phyloP scores from a whole-genome alignment of 208 protist species.

The Crithidia acanthocephali region DNA sequence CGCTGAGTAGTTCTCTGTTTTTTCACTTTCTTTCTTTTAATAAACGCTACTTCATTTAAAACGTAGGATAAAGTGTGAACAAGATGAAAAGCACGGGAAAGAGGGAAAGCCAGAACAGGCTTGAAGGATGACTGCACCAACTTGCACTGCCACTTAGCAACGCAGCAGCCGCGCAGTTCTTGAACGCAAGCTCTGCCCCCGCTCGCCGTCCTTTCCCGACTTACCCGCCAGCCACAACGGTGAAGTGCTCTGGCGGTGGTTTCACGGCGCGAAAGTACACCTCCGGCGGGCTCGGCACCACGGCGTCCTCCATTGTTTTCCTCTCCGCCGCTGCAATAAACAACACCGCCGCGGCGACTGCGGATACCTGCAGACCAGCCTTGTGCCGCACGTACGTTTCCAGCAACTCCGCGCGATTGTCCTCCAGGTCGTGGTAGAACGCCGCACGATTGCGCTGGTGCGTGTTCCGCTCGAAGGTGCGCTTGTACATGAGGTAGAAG shows the following conservation, averaged over 20 bases:
- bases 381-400: slow-evolving; percentile 49
- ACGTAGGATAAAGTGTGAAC: too few species aligned
- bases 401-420: slow-evolving; percentile 44
- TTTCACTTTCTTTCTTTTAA: too few species aligned
- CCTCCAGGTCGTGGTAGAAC: slow-evolving; percentile 70
- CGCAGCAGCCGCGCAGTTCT: not conserved
- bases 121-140: too few species aligned
- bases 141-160: too few species aligned
- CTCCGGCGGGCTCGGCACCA: slow-evolving; percentile 50
- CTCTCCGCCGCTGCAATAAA: slow-evolving; percentile 59
- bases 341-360: slow-evolving; percentile 61
- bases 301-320: slow-evolving; percentile 45
- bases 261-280: slow-evolving; percentile 52
- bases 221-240: slow-evolving; percentile 60
- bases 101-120: too few species aligned
- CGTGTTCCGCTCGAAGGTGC: slow-evolving; percentile 59
- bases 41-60: too few species aligned
- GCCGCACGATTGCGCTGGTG: slow-evolving; percentile 47
- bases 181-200: not conserved
- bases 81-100: too few species aligned
- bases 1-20: too few species aligned
- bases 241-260: slow-evolving; percentile 67
- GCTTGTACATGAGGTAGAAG: slow-evolving; percentile 67
- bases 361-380: slow-evolving; percentile 53
- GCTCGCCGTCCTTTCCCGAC: not conserved